A percentile compares a stretch with the other conserved stretches of the same genome.
Evolutionary conservation across 495 filamentous ascomycete genomes (phyloP).

Genomic region (Pseudotulostoma volvatum): DNA sequence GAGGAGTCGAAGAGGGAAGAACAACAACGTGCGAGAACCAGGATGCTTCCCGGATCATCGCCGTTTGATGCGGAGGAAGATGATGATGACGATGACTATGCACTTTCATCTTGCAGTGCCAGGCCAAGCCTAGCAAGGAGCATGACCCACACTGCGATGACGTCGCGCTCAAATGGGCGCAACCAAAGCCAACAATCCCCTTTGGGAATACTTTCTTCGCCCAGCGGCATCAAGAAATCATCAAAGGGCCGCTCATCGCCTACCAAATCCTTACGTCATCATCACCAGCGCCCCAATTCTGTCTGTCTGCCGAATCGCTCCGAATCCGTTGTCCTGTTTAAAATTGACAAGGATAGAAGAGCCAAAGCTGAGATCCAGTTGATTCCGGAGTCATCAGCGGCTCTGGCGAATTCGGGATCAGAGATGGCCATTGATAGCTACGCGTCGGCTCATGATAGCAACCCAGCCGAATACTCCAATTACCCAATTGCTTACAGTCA

Average conservation of each 20-base stretch:
- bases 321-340: constrained; percentile 44
- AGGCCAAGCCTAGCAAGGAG: constrained; percentile 46
- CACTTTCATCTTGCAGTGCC: constrained; percentile 23
- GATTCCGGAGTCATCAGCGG: constrained; percentile 28
- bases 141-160: constrained; percentile 27
- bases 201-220: constrained; percentile 17
- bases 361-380: constrained; percentile 55
- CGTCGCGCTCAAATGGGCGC: constrained; percentile 9
- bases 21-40: constrained; percentile 21
- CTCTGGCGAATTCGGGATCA: constrained; percentile 24
- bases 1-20: constrained; percentile 41
- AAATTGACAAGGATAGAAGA: constrained; percentile 53
- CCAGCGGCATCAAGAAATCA: constrained; percentile 28
- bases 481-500: constrained; percentile 48
- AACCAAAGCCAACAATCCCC: constrained; percentile 16
- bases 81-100: constrained; percentile 26
- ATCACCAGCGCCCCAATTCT: constrained; percentile 18
- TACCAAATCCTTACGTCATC: constrained; percentile 19
- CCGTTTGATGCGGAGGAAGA: constrained; percentile 19
- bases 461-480: constrained; percentile 49
- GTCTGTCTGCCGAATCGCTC: constrained; percentile 20
- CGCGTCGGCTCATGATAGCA: constrained; percentile 31
- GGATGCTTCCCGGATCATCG: constrained; percentile 4
- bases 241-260: constrained; percentile 29
- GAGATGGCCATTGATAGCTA: constrained; percentile 33